phyloP scores from a whole-genome alignment of 2,329 filamentous ascomycete genomes.

The Claviceps sp. region DNA sequence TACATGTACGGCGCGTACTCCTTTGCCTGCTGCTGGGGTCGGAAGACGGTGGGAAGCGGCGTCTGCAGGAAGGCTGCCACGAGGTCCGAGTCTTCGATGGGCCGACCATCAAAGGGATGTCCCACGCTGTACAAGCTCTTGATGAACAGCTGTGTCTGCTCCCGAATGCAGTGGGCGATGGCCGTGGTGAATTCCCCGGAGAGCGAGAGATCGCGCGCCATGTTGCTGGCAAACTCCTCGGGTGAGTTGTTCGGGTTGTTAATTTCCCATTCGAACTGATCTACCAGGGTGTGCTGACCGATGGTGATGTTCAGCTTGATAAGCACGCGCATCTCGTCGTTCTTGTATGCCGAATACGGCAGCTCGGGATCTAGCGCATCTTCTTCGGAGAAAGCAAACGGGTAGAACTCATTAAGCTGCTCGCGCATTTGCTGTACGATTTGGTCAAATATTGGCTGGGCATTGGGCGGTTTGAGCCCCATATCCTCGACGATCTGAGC shows the following conservation, averaged over 20 bases:
- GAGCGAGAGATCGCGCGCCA: slow-evolving; percentile 80
- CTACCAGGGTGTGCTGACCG: slow-evolving; percentile 81
- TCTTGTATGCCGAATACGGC: slow-evolving; percentile 90
- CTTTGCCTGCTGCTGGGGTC: slow-evolving; percentile 83
- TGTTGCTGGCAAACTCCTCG: slow-evolving; percentile 82
- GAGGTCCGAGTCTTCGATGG: slow-evolving; percentile 83
- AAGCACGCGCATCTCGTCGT: slow-evolving; percentile 94
- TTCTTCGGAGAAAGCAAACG: slow-evolving; percentile 79
- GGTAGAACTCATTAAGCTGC: slow-evolving; percentile 86
- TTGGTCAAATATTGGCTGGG: slow-evolving; percentile 48
- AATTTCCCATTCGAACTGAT: slow-evolving; percentile 99
- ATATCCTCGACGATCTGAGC: slow-evolving; percentile 87
- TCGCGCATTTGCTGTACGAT: slow-evolving; percentile 63
- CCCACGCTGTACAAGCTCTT: slow-evolving; percentile 86
- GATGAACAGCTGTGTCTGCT: slow-evolving; percentile 89
- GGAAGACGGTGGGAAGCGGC: slow-evolving; percentile 70
- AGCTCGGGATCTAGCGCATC: slow-evolving; percentile 80
- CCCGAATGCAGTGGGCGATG: slow-evolving; percentile 93
- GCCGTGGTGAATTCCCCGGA: slow-evolving; percentile 94
- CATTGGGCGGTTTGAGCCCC: slow-evolving; percentile 59
- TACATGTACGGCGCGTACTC: slow-evolving; percentile 91
- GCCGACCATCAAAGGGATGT: slow-evolving; percentile 88
- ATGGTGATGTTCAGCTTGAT: slow-evolving; percentile 98
- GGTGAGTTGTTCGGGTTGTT: slow-evolving; percentile 90
- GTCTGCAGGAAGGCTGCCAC: slow-evolving; percentile 74